phyloP scores from a whole-genome alignment of 2,329 filamentous ascomycete species.

The Neonectria ditissima region DNA sequence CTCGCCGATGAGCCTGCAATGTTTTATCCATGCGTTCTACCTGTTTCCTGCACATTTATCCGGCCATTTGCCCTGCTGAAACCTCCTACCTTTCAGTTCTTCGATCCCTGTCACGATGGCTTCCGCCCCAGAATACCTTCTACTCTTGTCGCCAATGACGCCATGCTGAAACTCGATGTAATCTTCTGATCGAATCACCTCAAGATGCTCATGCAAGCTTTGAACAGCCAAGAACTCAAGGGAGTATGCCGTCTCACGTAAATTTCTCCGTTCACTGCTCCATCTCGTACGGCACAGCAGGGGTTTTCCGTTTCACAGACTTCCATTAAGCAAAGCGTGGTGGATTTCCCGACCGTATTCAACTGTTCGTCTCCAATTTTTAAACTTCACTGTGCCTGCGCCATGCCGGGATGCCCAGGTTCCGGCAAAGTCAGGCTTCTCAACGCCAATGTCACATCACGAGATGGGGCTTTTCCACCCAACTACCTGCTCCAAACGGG shows the following conservation, averaged over 20 bases:
- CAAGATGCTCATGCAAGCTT: background rate
- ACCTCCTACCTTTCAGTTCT: background rate
- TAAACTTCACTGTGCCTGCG: constrained; percentile 5
- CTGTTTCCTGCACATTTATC: no score
- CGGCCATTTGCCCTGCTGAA: background rate
- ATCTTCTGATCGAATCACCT: background rate
- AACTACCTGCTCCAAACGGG: background rate
- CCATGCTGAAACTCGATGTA: background rate
- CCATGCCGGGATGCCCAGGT: background rate
- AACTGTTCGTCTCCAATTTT: constrained; percentile 3
- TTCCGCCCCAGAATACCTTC: background rate
- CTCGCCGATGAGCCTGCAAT: no score
- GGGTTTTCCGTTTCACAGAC: constrained; percentile 2
- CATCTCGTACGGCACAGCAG: background rate
- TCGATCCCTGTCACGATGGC: background rate
- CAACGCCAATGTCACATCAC: background rate
- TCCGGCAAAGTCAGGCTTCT: background rate
- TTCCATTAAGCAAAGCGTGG: background rate
- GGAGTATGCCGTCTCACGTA: background rate
- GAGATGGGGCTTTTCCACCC: background rate
- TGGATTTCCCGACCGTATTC: constrained; percentile 1
- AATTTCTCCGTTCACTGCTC: background rate
- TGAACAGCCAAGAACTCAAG: background rate
- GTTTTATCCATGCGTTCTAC: no score
- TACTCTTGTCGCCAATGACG: background rate